A percentile compares a stretch with the other conserved stretches of the same genome.
These are phyloP conservation scores for Leccinum uliginosum DNA, from an alignment of 768 basidiomycete genomes.

Conservation along the genomic window DNA sequence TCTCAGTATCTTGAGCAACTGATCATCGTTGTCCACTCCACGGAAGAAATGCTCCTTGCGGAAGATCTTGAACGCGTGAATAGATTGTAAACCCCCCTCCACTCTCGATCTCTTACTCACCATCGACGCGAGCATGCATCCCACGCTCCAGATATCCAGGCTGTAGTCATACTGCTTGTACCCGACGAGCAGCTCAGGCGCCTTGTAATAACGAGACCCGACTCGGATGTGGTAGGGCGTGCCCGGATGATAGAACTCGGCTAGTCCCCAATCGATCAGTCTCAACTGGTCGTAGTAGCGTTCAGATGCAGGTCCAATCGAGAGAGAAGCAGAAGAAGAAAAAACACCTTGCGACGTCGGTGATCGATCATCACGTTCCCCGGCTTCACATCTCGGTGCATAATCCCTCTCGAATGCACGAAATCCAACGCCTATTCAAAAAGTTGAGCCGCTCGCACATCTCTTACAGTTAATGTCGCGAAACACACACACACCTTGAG, in stretches of 20 bases:
- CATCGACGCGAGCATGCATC: conserved; percentile 74
- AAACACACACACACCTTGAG: conserved; percentile 47
- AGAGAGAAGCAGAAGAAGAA: not conserved
- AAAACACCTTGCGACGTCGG: conserved; percentile 47
- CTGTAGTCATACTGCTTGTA: conserved; percentile 71
- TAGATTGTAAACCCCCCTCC: no score
- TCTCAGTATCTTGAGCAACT: conserved; percentile 65
- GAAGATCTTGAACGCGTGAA: no score
- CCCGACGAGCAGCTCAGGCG: conserved; percentile 66
- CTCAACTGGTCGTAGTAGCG: conserved; percentile 37
- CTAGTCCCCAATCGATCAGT: conserved; percentile 74
- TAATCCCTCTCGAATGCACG: conserved; percentile 67
- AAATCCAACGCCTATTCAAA: conserved; percentile 73
- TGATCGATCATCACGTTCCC: conserved; percentile 76
- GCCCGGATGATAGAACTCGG: conserved; percentile 70
- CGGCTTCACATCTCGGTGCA: conserved; percentile 67
- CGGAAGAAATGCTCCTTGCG: conserved; percentile 74
- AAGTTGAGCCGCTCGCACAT: no score
- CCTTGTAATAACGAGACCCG: conserved; percentile 70
- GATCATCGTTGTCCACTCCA: conserved; percentile 70
- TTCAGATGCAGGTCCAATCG: not conserved
- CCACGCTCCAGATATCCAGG: conserved; percentile 69
- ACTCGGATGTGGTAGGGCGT: conserved; percentile 72
- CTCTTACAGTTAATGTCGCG: no score
- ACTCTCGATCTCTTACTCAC: no score